A percentile compares a stretch with the other conserved stretches of the same genome.
These are phyloP conservation scores for Selenicereus undatus DNA, from an alignment of 148 eudicot genomes.

Conservation along the genomic window DNA sequence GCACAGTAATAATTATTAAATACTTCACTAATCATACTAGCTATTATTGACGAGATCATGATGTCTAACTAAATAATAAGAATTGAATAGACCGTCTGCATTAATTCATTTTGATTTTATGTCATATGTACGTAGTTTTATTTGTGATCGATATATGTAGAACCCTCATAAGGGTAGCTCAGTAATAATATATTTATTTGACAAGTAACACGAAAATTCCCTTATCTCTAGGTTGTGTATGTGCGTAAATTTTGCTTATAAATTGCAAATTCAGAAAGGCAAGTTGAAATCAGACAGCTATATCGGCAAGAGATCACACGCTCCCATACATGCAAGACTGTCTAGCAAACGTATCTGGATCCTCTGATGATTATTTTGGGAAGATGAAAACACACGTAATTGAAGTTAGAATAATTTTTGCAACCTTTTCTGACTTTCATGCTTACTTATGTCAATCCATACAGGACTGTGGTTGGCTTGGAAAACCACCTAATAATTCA, in stretches of 20 bases:
- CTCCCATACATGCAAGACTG: background rate
- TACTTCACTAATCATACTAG: too few species aligned
- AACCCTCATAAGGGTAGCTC: too few species aligned
- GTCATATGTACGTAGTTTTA: too few species aligned
- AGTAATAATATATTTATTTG: too few species aligned
- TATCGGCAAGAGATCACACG: background rate
- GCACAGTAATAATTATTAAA: too few species aligned
- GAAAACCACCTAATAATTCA: background rate
- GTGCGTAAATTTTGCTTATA: background rate
- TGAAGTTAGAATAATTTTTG: background rate
- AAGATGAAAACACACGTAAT: conserved; percentile 6
- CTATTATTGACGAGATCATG: too few species aligned
- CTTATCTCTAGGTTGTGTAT: background rate
- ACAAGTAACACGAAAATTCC: too few species aligned
- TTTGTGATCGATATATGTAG: too few species aligned
- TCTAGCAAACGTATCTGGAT: background rate
- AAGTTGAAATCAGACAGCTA: background rate
- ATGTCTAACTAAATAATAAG: too few species aligned
- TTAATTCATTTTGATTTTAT: too few species aligned
- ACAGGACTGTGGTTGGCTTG: background rate
- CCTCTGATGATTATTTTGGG: background rate
- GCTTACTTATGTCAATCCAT: conserved; percentile 5
- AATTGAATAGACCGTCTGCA: too few species aligned
- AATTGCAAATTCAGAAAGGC: too few species aligned
- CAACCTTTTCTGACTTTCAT: background rate